Evolutionary conservation across 2,329 filamentous ascomycete species (phyloP).

Genomic region (Laburnicola sp.): DNA sequence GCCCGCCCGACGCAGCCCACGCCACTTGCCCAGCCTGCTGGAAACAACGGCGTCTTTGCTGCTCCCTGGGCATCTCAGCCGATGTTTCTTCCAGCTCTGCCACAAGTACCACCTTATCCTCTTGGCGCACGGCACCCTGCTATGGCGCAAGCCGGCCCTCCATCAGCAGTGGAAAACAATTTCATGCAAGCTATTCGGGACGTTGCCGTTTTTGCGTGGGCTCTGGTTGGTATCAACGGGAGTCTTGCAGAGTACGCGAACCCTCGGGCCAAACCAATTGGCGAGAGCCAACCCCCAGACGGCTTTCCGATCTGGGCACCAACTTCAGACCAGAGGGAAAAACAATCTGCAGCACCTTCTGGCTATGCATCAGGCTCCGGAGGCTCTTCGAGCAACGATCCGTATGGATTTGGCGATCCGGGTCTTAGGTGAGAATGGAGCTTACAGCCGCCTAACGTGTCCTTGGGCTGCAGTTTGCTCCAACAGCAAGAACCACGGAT

Average conservation of each 20-base stretch:
- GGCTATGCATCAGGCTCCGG: conserved; percentile 40
- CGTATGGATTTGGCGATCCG: conserved; percentile 42
- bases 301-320: conserved; percentile 63
- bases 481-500: not conserved
- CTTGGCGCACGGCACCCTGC: conserved; percentile 41
- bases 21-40: conserved; percentile 25
- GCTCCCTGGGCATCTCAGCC: conserved; percentile 77
- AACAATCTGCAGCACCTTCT: conserved; percentile 36
- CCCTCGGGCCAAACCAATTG: conserved; percentile 62
- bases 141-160: conserved; percentile 55
- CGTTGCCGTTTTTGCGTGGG: conserved; percentile 87
- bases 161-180: conserved; percentile 52
- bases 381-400: conserved; percentile 40
- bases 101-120: conserved; percentile 42
- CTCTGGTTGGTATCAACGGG: conserved; percentile 77
- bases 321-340: conserved; percentile 17
- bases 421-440: conserved; percentile 29
- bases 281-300: conserved; percentile 64
- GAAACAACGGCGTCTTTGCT: conserved; percentile 66
- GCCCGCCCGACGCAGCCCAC: conserved; percentile 70
- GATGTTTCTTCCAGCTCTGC: conserved; percentile 52
- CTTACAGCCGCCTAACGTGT: not conserved
- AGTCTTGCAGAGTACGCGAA: conserved; percentile 63
- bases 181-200: conserved; percentile 82
- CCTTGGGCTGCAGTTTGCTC: too few relatives aligned